Evolutionary conservation across 768 basidiomycete species (phyloP), one percentile per base, ranked within the genome.

Genomic region (Lepiota subincarnata): DNA sequence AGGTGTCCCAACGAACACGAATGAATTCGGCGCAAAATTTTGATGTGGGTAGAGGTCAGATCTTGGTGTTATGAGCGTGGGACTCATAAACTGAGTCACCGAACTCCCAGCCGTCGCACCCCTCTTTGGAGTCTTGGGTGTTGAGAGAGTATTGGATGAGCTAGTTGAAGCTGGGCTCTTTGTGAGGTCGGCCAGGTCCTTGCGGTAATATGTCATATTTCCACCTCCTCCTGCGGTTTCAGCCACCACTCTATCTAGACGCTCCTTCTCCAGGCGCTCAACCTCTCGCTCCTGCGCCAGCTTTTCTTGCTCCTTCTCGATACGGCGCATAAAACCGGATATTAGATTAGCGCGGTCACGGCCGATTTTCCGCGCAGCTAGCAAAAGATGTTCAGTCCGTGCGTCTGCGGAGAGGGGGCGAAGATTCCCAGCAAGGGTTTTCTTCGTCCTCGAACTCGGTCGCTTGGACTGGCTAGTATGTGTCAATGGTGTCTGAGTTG

Each of bases 351-450:
- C 78, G 6, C 87, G 79, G 50, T 81, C 74, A 28, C 80, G 77
- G 3, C 87, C 87, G 3, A 89, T 74, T 49, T 72, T 82, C n/a
- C 86, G 79, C 7, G 86, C 83, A 2, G 88, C 88, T 11, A 87
- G 70, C 1, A 91, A 72, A 10, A 89, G 68, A 59, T 87, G 87
- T 59, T 90, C 88, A 0, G 77, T 74, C 42, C 84, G 78, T 3
- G 88, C 89, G 56, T 91, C 89, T 1, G 84, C 70, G 56, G 75
- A 64, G 40, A 78, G 54, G 37, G 78, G 64, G 1, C 46, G 19
- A 14, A 54, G 45, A 37, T 48, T 54, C 31, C 28, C 45, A 20
- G 56, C 48, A 59, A 57, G 44, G 37, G 47, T 47, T 26, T 53
- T 57, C 38, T 50, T 45, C 43, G 39, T 46, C 22, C 60, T 58